Percentiles rank a stretch among this genome's conserved stretches.
phyloP scores from a whole-genome alignment of 352 stramenopile species.

The Pythium phragmiticola region DNA sequence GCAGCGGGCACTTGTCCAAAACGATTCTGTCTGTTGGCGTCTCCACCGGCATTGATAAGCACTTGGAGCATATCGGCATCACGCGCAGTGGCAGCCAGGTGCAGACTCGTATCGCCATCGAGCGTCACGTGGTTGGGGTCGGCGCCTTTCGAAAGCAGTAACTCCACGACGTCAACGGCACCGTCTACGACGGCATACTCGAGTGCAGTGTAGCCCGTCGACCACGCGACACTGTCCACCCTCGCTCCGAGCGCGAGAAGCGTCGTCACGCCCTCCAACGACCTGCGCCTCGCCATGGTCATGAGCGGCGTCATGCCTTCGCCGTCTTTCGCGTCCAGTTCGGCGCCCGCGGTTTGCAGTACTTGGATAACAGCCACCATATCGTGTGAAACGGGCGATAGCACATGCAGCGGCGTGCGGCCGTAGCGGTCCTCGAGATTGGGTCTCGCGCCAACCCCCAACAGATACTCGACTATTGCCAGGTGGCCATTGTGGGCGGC shows the following conservation, averaged over 20 bases:
- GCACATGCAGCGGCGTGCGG: constrained; percentile 64
- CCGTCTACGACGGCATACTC: constrained; percentile 51
- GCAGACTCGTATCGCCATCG: constrained; percentile 70
- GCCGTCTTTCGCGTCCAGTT: constrained; percentile 60
- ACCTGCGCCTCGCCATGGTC: constrained; percentile 60
- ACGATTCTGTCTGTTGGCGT: constrained; percentile 62
- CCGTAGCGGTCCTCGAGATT: constrained; percentile 63
- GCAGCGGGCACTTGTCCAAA: constrained; percentile 65
- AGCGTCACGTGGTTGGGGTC: constrained; percentile 62
- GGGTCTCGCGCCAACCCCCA: constrained; percentile 44
- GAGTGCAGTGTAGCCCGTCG: constrained; percentile 68
- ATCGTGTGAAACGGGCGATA: constrained; percentile 37
- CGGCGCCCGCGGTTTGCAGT: constrained; percentile 51
- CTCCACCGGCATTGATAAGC: constrained; percentile 53
- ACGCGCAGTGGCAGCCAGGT: constrained; percentile 50
- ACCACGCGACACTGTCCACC: constrained; percentile 65
- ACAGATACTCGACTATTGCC: constrained; percentile 63
- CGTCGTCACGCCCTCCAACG: constrained; percentile 66
- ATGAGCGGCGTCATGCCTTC: constrained; percentile 79
- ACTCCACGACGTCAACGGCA: constrained; percentile 51
- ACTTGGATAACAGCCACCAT: constrained; percentile 68
- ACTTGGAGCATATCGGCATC: constrained; percentile 51
- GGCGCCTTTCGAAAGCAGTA: constrained; percentile 65
- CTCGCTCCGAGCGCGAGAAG: constrained; percentile 72
- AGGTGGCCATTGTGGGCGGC: constrained; percentile 58